Evolutionary conservation across 2,329 filamentous ascomycete genomes (phyloP).

Genomic region (Pseudopyricularia cyperi): DNA sequence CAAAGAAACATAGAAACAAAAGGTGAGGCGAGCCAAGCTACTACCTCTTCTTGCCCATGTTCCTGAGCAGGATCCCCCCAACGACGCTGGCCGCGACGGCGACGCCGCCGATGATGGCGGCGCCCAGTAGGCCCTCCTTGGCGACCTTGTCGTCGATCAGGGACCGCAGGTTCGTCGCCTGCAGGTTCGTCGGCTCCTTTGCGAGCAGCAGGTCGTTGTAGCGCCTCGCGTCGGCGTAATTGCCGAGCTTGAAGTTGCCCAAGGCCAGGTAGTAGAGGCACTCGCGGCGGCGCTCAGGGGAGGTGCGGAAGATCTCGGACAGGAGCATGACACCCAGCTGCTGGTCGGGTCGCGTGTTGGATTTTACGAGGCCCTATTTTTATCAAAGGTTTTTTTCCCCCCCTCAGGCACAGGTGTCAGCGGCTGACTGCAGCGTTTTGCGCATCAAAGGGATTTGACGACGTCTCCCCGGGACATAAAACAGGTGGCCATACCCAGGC

Average conservation of each 20-base stretch:
- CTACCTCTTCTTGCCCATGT: slow-evolving; percentile 50
- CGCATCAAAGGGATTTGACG: too few species aligned
- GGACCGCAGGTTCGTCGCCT: slow-evolving; percentile 72
- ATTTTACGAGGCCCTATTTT: slow-evolving; percentile 83
- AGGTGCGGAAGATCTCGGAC: slow-evolving; percentile 89
- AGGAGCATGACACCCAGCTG: slow-evolving; percentile 89
- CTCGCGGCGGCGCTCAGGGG: slow-evolving; percentile 86
- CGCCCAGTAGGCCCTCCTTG: slow-evolving; percentile 84
- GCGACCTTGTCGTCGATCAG: slow-evolving; percentile 95
- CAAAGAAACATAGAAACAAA: background rate
- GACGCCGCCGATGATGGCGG: slow-evolving; percentile 87
- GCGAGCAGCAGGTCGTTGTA: slow-evolving; percentile 92
- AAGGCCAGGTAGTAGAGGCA: slow-evolving; percentile 97
- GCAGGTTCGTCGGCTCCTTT: slow-evolving; percentile 81
- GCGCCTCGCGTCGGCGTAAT: slow-evolving; percentile 85
- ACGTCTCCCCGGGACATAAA: too few species aligned
- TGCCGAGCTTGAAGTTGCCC: slow-evolving; percentile 95
- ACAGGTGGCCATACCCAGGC: slow-evolving; percentile 60
- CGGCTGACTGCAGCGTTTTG: background rate
- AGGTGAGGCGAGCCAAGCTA: background rate
- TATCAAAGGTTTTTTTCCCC: background rate
- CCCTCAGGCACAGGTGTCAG: background rate
- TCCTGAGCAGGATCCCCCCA: slow-evolving; percentile 73
- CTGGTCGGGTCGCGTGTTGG: slow-evolving; percentile 68
- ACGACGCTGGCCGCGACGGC: slow-evolving; percentile 89